Conservation (phyloP, 2,329 filamentous ascomycete species). For the Fusarium continuum region DNA sequence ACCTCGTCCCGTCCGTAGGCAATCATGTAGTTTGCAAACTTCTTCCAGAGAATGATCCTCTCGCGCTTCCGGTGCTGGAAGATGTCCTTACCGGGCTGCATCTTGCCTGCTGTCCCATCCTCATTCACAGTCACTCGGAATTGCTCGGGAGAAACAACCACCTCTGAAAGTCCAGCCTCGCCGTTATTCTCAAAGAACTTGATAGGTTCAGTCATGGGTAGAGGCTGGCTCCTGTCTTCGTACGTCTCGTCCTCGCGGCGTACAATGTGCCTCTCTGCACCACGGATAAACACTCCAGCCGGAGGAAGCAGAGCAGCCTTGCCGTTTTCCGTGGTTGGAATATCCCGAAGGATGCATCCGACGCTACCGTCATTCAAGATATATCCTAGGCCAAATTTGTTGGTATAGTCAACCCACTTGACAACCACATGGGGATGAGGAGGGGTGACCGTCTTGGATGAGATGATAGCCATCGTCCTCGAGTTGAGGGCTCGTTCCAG, state of each 20-base stretch:
- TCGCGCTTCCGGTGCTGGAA: constrained; percentile 73
- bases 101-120: constrained; percentile 68
- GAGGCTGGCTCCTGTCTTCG: constrained; percentile 65
- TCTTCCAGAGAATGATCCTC: constrained; percentile 74
- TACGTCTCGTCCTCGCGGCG: constrained; percentile 66
- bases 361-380: constrained; percentile 84
- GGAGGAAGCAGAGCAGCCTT: constrained; percentile 68
- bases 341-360: constrained; percentile 72
- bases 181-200: constrained; percentile 80
- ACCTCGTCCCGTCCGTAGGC: constrained; percentile 77
- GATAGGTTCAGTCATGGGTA: constrained; percentile 70
- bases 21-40: constrained; percentile 79
- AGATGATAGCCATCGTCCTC: constrained; percentile 68
- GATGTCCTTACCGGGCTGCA: constrained; percentile 69
- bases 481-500: constrained; percentile 71
- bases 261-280: constrained; percentile 75
- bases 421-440: constrained; percentile 71
- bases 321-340: constrained; percentile 61
- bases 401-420: constrained; percentile 90
- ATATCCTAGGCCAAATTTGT: constrained; percentile 86
- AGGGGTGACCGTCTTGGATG: constrained; percentile 62
- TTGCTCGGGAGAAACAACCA: constrained; percentile 70
- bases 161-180: constrained; percentile 68
- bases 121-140: constrained; percentile 65
- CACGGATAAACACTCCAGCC: constrained; percentile 75